phyloP scores from a whole-genome alignment of 2,329 filamentous ascomycete genomes.

The Canariomyces notabilis region DNA sequence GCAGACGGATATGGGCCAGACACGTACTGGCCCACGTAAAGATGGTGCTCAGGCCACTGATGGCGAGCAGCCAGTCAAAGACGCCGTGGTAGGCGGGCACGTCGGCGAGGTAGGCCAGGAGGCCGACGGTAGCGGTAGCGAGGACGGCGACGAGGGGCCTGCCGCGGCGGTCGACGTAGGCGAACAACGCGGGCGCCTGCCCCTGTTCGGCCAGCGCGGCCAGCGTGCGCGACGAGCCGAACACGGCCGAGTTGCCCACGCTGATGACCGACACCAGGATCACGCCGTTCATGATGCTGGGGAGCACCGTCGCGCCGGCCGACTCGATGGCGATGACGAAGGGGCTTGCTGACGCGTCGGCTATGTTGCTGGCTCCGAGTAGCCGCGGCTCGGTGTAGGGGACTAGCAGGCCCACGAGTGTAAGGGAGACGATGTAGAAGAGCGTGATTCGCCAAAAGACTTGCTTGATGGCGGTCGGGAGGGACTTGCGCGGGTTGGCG shows the following conservation, averaged over 20 bases:
- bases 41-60: conserved; percentile 60
- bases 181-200: conserved; percentile 52
- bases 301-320: conserved; percentile 47
- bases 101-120: conserved; percentile 47
- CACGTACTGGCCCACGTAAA: conserved; percentile 69
- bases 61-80: conserved; percentile 61
- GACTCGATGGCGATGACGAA: conserved; percentile 55
- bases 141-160: conserved; percentile 49
- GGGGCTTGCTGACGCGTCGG: conserved; percentile 44
- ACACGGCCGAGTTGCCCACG: conserved; percentile 55
- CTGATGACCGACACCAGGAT: conserved; percentile 55
- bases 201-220: conserved; percentile 55
- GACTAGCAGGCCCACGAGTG: conserved; percentile 48
- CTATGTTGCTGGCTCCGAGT: conserved; percentile 42
- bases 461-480: conserved; percentile 81
- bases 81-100: conserved; percentile 40
- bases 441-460: conserved; percentile 56
- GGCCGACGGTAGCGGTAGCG: conserved; percentile 43
- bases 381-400: conserved; percentile 43
- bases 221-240: conserved; percentile 55
- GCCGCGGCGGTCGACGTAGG: conserved; percentile 53
- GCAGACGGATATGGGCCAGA: conserved; percentile 64
- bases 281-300: conserved; percentile 55
- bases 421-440: conserved; percentile 50
- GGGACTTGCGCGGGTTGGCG: conserved; percentile 61